These are phyloP conservation scores for Circinella umbellata DNA, from an alignment of 371 early-diverging fungal species.

Conservation along the genomic window DNA sequence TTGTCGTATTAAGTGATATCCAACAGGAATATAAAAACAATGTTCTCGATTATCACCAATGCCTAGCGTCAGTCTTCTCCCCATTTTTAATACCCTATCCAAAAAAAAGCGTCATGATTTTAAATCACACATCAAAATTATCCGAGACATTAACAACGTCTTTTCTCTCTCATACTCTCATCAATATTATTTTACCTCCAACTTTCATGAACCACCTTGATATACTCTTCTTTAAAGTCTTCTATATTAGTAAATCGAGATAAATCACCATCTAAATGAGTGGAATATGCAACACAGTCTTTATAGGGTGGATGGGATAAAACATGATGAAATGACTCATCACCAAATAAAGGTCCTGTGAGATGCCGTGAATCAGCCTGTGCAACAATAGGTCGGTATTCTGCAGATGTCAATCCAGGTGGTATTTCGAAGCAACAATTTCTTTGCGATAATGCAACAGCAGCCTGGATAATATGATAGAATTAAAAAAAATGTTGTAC, in stretches of 20 bases:
- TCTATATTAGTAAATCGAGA: slow-evolving; percentile 75
- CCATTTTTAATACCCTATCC: slow-evolving; percentile 72
- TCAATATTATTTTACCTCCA: slow-evolving; percentile 53
- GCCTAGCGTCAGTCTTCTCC: slow-evolving; percentile 79
- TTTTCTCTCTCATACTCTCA: no score
- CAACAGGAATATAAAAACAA: slow-evolving; percentile 88
- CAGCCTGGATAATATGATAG: slow-evolving; percentile 50
- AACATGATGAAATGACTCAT: slow-evolving; percentile 81
- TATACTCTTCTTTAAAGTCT: slow-evolving; percentile 83
- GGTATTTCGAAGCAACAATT: slow-evolving; percentile 87
- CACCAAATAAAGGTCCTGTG: slow-evolving; percentile 61
- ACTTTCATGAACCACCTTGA: slow-evolving; percentile 71
- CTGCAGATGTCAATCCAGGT: slow-evolving; percentile 70
- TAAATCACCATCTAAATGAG: slow-evolving; percentile 83
- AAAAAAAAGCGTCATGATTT: slow-evolving; percentile 1
- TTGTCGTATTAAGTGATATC: slow-evolving; percentile 78
- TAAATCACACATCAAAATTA: no score
- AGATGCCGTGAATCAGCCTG: slow-evolving; percentile 78
- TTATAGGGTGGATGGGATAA: slow-evolving; percentile 95
- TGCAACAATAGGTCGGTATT: slow-evolving; percentile 82
- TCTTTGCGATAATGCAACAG: slow-evolving; percentile 81
- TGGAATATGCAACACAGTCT: slow-evolving; percentile 84
- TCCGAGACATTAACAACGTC: no score
- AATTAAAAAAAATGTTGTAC: no score
- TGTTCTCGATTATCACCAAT: slow-evolving; percentile 93